Base-by-base conservation (phyloP, 1,284 basidiomycete genomes). In the Caloboletus inedulis region DNA sequence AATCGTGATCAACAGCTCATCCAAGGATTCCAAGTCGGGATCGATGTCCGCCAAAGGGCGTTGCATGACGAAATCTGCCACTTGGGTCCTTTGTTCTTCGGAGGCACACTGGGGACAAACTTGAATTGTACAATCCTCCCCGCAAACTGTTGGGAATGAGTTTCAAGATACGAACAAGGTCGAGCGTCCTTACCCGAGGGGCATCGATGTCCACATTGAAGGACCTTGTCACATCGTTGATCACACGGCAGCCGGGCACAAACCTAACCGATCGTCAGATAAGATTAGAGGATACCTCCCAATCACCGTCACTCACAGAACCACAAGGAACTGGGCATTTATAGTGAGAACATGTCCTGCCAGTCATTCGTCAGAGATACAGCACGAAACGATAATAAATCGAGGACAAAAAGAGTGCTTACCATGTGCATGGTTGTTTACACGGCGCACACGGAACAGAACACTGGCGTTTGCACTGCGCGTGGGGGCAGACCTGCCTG, bases 201-300 rank as follows among this genome's bases (percentile, higher is more conserved):
- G 56, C 87, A 89, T 30, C 53, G 71, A 61, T 89, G 86, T 1
- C 84, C 83, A 59, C 87, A 89, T 1, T 19, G 0, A 3, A 89
- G 71, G 0, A 53, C 23, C 7, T 71, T 70, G 14, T 64, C 54
- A 56, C 88, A 90, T 1, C 75, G 76, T 47, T 69, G 52, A 56
- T 89, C 81, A 54, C 87, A 88, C 0, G 87, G 88, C 3, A 87
- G 65, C 12, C 85, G 77, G 7, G 79, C 74, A 62, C 88, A 89
- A 12, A 85, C 75, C 85, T 89, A n/a, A 52, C 7, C n/a, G 21
- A 49, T 30, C 13, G 43, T 43, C 31, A 35, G 14, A 10, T 47
- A 12, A 51, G 54, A 18, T 33, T 7, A 42, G 7, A 47, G 13
- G 10, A 44, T 16, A 23, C 3, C 23, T 12, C 31, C 16, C 2